Conservation (phyloP, 441 rosid genomes). For the Mallotus japonicus region DNA sequence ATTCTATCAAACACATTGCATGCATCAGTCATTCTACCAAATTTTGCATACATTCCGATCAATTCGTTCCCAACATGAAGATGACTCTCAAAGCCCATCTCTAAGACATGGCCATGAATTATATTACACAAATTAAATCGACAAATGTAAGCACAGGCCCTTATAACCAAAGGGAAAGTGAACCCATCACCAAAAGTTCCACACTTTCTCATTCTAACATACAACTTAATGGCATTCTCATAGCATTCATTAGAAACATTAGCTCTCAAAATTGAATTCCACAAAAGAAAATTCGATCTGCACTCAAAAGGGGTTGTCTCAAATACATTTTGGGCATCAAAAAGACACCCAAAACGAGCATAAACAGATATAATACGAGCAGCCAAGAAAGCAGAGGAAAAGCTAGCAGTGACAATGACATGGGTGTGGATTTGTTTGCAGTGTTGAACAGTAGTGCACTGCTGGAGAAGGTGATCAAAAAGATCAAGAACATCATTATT, state of each 20-base stretch:
- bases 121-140: slow-evolving; percentile 29
- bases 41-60: slow-evolving; percentile 50
- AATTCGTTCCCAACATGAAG: slow-evolving; percentile 60
- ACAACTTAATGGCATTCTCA: slow-evolving; percentile 43
- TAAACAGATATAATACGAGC: slow-evolving; percentile 49
- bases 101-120: slow-evolving; percentile 49
- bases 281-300: slow-evolving; percentile 41
- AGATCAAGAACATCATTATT: slow-evolving; percentile 26
- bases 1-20: slow-evolving; percentile 58
- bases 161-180: slow-evolving; percentile 46
- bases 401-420: slow-evolving; percentile 33
- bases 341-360: slow-evolving; percentile 41
- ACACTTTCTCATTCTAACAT: slow-evolving; percentile 42
- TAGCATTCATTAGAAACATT: slow-evolving; percentile 39
- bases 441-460: slow-evolving; percentile 34
- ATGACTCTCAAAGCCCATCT: slow-evolving; percentile 42
- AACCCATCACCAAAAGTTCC: slow-evolving; percentile 58
- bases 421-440: slow-evolving; percentile 46
- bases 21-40: slow-evolving; percentile 42
- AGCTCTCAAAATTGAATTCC: slow-evolving; percentile 58
- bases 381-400: slow-evolving; percentile 45
- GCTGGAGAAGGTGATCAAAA: slow-evolving; percentile 41
- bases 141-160: slow-evolving; percentile 40
- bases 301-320: slow-evolving; percentile 32
- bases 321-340: slow-evolving; percentile 50